A percentile compares a stretch with the other conserved stretches of the same genome.
phyloP scores from a whole-genome alignment of 2,329 filamentous ascomycete genomes.

The Neocatenulostroma microsporum region DNA sequence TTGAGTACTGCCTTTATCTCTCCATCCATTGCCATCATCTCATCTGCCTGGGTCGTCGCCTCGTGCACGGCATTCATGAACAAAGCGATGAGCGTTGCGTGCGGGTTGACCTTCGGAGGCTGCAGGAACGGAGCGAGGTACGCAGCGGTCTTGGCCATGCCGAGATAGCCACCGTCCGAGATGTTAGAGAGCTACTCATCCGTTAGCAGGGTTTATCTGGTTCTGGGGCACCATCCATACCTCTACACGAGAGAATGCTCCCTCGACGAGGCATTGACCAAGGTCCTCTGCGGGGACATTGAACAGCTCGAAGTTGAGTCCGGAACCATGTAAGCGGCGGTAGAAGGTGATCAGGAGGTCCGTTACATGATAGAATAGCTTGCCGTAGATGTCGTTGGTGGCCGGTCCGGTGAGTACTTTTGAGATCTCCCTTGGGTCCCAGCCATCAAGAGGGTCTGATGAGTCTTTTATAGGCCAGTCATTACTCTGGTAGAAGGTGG shows the following conservation, averaged over 20 bases:
- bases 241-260: conserved; percentile 34
- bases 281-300: conserved; percentile 23
- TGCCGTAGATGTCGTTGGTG: conserved; percentile 33
- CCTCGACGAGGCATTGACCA: conserved; percentile 9
- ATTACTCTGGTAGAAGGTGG: conserved; percentile 29
- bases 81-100: conserved; percentile 37
- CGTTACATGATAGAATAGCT: conserved; percentile 31
- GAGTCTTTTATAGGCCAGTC: conserved; percentile 34
- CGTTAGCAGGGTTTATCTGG: too few species aligned
- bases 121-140: conserved; percentile 31
- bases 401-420: conserved; percentile 15
- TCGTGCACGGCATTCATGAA: conserved; percentile 33
- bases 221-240: too few species aligned
- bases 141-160: conserved; percentile 19
- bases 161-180: conserved; percentile 31
- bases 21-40: not conserved
- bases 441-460: conserved; percentile 34
- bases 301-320: conserved; percentile 25
- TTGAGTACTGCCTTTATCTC: not conserved
- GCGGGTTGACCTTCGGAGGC: conserved; percentile 25
- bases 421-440: conserved; percentile 27
- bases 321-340: conserved; percentile 14
- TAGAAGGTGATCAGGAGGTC: conserved; percentile 27
- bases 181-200: conserved; percentile 39
- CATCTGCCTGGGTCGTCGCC: not conserved